phyloP scores from a whole-genome alignment of 1,139 yeast genomes.

The Arxiozyma telluris region DNA sequence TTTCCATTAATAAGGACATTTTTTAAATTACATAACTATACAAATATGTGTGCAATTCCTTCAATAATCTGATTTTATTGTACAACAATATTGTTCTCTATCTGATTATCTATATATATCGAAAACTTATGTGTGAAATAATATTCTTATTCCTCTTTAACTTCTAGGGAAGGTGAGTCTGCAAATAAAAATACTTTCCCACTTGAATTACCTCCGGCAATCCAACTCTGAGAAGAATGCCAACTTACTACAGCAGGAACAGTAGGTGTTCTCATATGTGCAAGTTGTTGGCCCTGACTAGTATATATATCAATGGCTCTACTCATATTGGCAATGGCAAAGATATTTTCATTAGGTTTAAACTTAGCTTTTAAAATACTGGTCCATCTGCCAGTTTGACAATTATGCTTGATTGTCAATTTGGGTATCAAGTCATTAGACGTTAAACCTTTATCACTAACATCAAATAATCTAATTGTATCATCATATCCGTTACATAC shows the following conservation, averaged over 20 bases:
- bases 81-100: neutral
- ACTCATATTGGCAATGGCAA: constrained; percentile 89
- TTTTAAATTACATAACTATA: too few species aligned
- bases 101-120: neutral
- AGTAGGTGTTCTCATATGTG: constrained; percentile 64
- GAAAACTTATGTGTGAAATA: neutral
- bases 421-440: constrained; percentile 41
- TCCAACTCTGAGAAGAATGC: constrained; percentile 84
- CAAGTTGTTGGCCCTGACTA: constrained; percentile 65
- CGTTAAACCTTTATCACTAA: constrained; percentile 18
- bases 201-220: constrained; percentile 88
- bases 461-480: constrained; percentile 54
- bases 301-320: constrained; percentile 74
- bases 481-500: constrained; percentile 94
- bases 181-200: constrained; percentile 70
- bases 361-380: constrained; percentile 81
- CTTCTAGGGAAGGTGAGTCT: constrained; percentile 8
- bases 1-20: neutral
- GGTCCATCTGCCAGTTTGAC: constrained; percentile 96
- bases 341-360: constrained; percentile 70
- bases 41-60: neutral
- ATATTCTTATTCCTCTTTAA: neutral
- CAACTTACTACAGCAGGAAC: constrained; percentile 83
- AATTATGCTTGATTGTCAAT: constrained; percentile 67
- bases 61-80: neutral